Percentiles rank a stretch among this genome's conserved stretches.
These are phyloP conservation scores for Pleurotus ostreatus DNA, from an alignment of 768 basidiomycete species.

Conservation along the genomic window DNA sequence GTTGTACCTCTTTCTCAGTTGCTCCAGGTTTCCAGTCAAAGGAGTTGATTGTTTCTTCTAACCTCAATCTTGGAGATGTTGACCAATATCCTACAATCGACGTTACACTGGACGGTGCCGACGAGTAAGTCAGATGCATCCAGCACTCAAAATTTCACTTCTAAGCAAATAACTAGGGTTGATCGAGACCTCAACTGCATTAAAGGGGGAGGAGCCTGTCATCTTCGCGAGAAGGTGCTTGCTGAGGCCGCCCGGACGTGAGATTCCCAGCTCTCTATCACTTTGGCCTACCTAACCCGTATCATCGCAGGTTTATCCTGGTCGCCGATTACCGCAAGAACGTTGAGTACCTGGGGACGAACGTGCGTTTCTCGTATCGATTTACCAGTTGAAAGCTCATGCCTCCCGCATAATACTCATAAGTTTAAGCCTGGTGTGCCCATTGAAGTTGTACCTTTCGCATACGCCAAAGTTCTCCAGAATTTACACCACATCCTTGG, in stretches of 20 bases:
- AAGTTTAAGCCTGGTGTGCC: slow-evolving; percentile 89
- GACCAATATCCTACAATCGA: slow-evolving; percentile 88
- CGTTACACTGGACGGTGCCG: slow-evolving; percentile 97
- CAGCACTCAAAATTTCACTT: neutral
- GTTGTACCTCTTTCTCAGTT: slow-evolving; percentile 4
- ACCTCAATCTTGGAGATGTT: slow-evolving; percentile 80
- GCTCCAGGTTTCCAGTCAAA: slow-evolving; percentile 86
- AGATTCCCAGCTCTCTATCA: slow-evolving; percentile 19
- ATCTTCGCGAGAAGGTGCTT: slow-evolving; percentile 93
- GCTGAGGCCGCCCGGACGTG: slow-evolving; percentile 92
- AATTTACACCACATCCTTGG: slow-evolving; percentile 59
- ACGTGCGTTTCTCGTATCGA: slow-evolving; percentile 44
- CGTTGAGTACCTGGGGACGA: slow-evolving; percentile 72
- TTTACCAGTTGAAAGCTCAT: neutral
- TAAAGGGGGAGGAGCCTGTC: slow-evolving; percentile 97
- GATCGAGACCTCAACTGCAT: slow-evolving; percentile 86
- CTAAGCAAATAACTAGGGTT: slow-evolving; percentile 48
- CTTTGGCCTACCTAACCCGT: neutral
- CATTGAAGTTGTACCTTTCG: slow-evolving; percentile 95
- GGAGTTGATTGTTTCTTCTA: slow-evolving; percentile 82
- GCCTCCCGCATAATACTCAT: neutral
- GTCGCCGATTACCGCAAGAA: slow-evolving; percentile 98
- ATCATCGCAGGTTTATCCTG: slow-evolving; percentile 62
- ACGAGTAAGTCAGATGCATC: slow-evolving; percentile 61
- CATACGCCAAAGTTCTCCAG: slow-evolving; percentile 83